A percentile compares a stretch with the other conserved stretches of the same genome.
phyloP scores from a whole-genome alignment of 163 green algal species.

The Chloroidium sp. region DNA sequence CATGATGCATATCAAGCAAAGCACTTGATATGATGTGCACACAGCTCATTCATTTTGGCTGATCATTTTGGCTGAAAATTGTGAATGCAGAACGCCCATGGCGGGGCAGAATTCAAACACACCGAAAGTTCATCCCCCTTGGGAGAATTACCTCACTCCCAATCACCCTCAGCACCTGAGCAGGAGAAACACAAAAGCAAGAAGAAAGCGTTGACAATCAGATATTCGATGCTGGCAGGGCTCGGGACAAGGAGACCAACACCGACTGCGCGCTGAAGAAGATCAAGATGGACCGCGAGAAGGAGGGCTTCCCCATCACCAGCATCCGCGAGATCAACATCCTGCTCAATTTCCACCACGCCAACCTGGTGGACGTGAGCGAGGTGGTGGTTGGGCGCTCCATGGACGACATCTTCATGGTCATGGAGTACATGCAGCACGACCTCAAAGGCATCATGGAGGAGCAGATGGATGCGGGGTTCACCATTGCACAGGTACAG shows the following conservation, averaged over 20 bases:
- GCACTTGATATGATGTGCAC: too few species aligned
- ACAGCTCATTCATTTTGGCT: too few species aligned
- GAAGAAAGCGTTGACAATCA: too few species aligned
- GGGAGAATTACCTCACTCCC: background rate
- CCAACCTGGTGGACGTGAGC: constrained; percentile 89
- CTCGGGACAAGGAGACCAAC: constrained; percentile 4
- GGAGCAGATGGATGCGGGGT: constrained; percentile 41
- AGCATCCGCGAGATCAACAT: constrained; percentile 95
- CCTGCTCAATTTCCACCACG: constrained; percentile 84
- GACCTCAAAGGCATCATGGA: constrained; percentile 86
- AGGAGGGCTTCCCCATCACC: constrained; percentile 93
- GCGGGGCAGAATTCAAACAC: background rate
- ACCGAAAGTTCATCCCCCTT: background rate
- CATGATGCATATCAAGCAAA: too few species aligned
- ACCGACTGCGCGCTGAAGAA: constrained; percentile 9
- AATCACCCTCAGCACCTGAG: background rate
- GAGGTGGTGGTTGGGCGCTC: constrained; percentile 55
- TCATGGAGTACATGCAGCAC: constrained; percentile 98
- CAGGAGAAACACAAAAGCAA: background rate
- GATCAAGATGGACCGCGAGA: constrained; percentile 91
- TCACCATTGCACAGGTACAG: constrained; percentile 1
- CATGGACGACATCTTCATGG: constrained; percentile 87
- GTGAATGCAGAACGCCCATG: background rate
- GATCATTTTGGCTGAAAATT: too few species aligned
- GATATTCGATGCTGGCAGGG: constrained; percentile 9